Base-by-base conservation (phyloP, 306 rosid genomes). In the Rosa lucieae region DNA sequence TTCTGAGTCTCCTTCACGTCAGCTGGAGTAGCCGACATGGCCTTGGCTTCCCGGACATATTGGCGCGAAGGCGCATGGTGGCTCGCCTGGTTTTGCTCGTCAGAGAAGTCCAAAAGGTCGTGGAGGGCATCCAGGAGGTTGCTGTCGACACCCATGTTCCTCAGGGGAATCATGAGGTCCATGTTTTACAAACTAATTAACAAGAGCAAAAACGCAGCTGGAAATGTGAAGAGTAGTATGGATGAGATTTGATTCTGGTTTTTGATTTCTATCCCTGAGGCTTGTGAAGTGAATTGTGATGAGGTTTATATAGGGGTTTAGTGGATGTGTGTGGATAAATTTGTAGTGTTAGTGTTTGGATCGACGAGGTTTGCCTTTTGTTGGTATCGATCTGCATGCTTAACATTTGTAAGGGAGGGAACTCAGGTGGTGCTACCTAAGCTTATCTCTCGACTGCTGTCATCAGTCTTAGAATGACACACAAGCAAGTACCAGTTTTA, bases 41-140 rank as follows among this genome's bases (percentile, higher is more conserved):
- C 87, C 65, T 89, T 89, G 40, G 85, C 67, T 39, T 84, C 87
- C 5, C 87, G 43, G 20, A 84, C 75, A 26, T 80, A 82, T 1
- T 72, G 55, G 6, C 86, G 84, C 1, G 86, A 79, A 7, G 92
- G 88, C 8, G 78, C 79, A 56, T 46, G 80, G 75, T 73, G 85
- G 67, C 69, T 46, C 10, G 76, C 5, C 80, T 86, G 74, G 48
- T 74, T 77, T 0, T 78, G 14, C 74, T 86, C 89, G 21, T 83
- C 89, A 2, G 86, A 9, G 66, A 81, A 49, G 51, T 88, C 91
- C 0, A 88, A 80, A 21, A 82, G 73, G 82, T 88, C 89, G 65
- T 89, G 90, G 72, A 87, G 73, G 49, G 82, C 51, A 42, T 86
- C 84, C 1, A 84, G 32, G 18, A 82, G 44, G 53, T 48, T 49